phyloP scores from a whole-genome alignment of 2,329 filamentous ascomycete species.

The Colletotrichum orbiculare region DNA sequence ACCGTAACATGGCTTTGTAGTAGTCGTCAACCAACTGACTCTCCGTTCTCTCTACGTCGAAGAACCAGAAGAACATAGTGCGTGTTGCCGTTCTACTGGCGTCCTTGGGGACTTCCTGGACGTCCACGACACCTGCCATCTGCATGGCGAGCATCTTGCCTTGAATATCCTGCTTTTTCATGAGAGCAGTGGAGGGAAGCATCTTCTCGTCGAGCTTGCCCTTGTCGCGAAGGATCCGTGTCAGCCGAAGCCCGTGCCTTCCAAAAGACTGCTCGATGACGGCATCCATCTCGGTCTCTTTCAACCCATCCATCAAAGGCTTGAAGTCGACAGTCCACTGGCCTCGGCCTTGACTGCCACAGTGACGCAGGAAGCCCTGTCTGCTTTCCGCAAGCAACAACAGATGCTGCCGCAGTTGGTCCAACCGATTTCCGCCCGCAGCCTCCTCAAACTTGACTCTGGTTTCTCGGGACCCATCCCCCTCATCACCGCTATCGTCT shows the following conservation, averaged over 20 bases:
- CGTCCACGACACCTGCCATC: constrained; percentile 85
- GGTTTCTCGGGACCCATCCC: constrained; percentile 44
- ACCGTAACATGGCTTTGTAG: constrained; percentile 91
- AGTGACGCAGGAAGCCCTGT: constrained; percentile 75
- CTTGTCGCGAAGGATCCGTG: constrained; percentile 84
- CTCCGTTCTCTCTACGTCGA: constrained; percentile 79
- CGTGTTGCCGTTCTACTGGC: constrained; percentile 82
- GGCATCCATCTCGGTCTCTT: constrained; percentile 82
- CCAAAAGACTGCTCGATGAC: constrained; percentile 84
- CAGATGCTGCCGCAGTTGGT: constrained; percentile 78
- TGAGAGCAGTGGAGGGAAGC: constrained; percentile 81
- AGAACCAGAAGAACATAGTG: constrained; percentile 93
- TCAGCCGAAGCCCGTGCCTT: constrained; percentile 80
- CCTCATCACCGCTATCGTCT: constrained; percentile 43
- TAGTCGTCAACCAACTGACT: constrained; percentile 80
- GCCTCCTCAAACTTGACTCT: constrained; percentile 65
- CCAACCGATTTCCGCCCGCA: constrained; percentile 58
- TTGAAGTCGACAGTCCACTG: constrained; percentile 89
- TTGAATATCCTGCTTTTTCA: constrained; percentile 87
- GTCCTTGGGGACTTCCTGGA: constrained; percentile 94
- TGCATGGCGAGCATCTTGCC: constrained; percentile 88
- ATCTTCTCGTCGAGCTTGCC: constrained; percentile 97
- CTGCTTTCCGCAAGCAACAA: constrained; percentile 76
- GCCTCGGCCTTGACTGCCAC: constrained; percentile 70
- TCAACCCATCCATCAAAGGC: constrained; percentile 75